Percentiles rank a stretch among this genome's conserved stretches.
These are phyloP conservation scores for Quercus variabilis DNA, from an alignment of 306 rosid species.

Conservation along the genomic window DNA sequence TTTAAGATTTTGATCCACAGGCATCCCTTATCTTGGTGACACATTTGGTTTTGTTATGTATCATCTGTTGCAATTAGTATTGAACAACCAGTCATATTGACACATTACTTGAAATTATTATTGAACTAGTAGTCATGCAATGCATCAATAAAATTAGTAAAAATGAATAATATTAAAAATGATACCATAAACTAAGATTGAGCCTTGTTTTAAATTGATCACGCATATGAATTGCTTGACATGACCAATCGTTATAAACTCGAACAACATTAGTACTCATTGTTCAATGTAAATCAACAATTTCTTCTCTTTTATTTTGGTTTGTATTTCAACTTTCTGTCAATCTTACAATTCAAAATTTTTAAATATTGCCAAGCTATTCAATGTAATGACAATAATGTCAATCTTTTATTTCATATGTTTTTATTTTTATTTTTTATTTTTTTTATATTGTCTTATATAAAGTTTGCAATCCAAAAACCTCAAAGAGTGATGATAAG, in stretches of 20 bases:
- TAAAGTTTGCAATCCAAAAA: constrained; percentile 4
- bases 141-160: too few species aligned
- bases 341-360: not conserved
- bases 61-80: not conserved
- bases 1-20: not conserved
- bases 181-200: not conserved
- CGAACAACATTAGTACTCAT: not conserved
- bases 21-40: too few species aligned
- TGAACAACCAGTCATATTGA: too few species aligned
- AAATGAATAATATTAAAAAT: not conserved
- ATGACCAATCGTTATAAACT: not conserved
- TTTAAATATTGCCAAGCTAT: not conserved
- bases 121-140: not conserved
- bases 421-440: not conserved
- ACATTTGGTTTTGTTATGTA: too few species aligned
- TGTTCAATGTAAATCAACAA: not conserved
- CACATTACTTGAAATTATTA: not conserved
- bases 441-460: constrained; percentile 15
- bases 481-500: not conserved
- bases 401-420: constrained; percentile 2
- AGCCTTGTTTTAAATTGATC: not conserved
- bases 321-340: not conserved
- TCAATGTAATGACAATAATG: not conserved
- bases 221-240: too few species aligned
- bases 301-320: not conserved